Evolutionary conservation across 768 basidiomycete genomes (phyloP).

Genomic region (Naematelia aurantialba): DNA sequence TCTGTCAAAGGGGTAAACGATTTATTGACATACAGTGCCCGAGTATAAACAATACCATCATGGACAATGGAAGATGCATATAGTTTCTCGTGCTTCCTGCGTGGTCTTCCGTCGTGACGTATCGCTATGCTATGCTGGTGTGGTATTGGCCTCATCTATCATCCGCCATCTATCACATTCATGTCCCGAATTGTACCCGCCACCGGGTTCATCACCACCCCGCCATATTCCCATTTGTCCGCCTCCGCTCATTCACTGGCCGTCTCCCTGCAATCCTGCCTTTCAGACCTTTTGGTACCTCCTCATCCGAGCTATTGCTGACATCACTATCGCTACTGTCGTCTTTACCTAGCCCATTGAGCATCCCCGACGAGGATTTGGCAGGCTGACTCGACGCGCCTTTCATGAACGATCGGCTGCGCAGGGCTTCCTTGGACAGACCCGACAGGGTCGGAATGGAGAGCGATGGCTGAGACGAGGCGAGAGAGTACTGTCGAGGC

Average conservation of each 20-base stretch:
- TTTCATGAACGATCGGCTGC: background rate
- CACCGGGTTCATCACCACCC: background rate
- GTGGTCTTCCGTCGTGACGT: no score
- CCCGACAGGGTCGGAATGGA: conserved; percentile 5
- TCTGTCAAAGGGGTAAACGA: no score
- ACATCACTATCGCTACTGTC: conserved; percentile 4
- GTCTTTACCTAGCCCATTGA: background rate
- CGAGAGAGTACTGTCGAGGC: background rate
- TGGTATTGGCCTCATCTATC: no score
- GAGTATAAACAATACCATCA: no score
- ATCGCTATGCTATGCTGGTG: background rate
- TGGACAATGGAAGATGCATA: no score
- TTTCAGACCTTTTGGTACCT: background rate
- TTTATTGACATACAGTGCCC: no score
- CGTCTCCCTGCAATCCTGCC: background rate
- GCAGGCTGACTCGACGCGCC: background rate
- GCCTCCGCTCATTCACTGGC: background rate
- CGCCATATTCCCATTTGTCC: background rate
- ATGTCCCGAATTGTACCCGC: no score
- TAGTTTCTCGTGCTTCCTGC: no score
- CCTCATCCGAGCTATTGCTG: conserved; percentile 4
- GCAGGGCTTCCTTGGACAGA: conserved; percentile 2
- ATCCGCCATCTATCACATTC: no score
- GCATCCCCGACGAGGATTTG: background rate
- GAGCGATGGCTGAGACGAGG: conserved; percentile 1